phyloP scores from a whole-genome alignment of 2,329 filamentous ascomycete genomes.

The Aspergillus candidus region DNA sequence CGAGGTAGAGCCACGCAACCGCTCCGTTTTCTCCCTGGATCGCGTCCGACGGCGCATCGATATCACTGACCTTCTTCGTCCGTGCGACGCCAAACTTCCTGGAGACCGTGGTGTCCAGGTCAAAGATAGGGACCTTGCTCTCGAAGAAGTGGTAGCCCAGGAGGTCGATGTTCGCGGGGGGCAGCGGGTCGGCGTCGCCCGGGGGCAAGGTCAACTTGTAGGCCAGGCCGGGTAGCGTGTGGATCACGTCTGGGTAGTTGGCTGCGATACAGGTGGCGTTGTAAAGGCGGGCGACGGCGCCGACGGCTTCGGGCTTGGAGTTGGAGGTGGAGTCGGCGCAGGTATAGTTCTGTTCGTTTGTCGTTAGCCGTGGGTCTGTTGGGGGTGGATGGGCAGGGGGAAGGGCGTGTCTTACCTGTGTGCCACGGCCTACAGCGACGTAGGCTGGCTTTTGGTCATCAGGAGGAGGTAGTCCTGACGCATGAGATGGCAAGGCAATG shows the following conservation, averaged over 20 bases:
- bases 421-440: constrained; percentile 80
- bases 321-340: constrained; percentile 59
- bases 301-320: constrained; percentile 57
- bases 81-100: constrained; percentile 50
- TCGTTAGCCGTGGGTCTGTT: constrained; percentile 7
- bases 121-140: constrained; percentile 68
- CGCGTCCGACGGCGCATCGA: constrained; percentile 58
- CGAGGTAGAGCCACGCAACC: constrained; percentile 75
- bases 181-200: constrained; percentile 28
- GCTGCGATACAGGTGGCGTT: constrained; percentile 76
- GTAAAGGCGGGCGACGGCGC: constrained; percentile 79
- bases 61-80: constrained; percentile 56
- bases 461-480: constrained; percentile 56
- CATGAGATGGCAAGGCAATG: constrained; percentile 40
- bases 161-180: constrained; percentile 56
- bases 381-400: neutral
- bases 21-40: constrained; percentile 58
- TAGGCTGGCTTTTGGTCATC: constrained; percentile 62
- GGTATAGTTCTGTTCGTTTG: constrained; percentile 73
- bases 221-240: constrained; percentile 59
- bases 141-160: constrained; percentile 79
- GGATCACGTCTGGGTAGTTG: constrained; percentile 60
- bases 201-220: constrained; percentile 58
- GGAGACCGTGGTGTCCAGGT: constrained; percentile 56
- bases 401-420: constrained; percentile 39